phyloP scores from a whole-genome alignment of 441 rosid species.

The Erysimum pusillum region DNA sequence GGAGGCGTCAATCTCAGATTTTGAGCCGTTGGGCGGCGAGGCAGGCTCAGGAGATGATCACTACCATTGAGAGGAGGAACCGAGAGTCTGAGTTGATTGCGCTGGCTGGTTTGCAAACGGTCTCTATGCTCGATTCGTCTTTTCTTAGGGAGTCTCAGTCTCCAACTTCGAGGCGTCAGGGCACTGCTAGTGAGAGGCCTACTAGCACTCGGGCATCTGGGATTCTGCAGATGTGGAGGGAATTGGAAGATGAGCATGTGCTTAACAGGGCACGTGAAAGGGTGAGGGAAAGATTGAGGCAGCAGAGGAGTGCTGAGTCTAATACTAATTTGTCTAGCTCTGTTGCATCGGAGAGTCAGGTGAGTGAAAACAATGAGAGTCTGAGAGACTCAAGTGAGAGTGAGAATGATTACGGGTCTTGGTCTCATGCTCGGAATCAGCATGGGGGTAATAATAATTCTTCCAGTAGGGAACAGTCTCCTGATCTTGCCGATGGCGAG shows the following conservation, averaged over 20 bases:
- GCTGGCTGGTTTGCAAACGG: constrained; percentile 84
- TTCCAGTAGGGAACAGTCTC: constrained; percentile 87
- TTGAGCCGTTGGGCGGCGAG: constrained; percentile 87
- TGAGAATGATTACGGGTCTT: constrained; percentile 80
- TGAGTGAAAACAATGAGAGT: constrained; percentile 75
- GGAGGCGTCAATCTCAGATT: constrained; percentile 81
- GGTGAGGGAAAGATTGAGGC: constrained; percentile 67
- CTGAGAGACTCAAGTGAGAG: constrained; percentile 77
- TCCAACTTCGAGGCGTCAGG: constrained; percentile 71
- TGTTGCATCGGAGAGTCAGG: constrained; percentile 63
- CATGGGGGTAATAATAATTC: constrained; percentile 9
- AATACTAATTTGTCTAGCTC: constrained; percentile 51
- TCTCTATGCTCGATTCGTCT: constrained; percentile 88
- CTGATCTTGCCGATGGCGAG: constrained; percentile 89
- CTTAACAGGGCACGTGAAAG: constrained; percentile 77
- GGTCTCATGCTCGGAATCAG: constrained; percentile 15
- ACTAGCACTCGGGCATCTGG: constrained; percentile 80
- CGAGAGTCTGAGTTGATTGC: constrained; percentile 92
- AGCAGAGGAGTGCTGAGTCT: constrained; percentile 55
- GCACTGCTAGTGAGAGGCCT: constrained; percentile 66
- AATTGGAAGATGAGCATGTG: constrained; percentile 89
- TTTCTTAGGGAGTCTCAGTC: constrained; percentile 87
- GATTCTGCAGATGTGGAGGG: constrained; percentile 92
- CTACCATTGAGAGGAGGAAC: constrained; percentile 88
- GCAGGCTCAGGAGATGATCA: constrained; percentile 94